Evolutionary conservation across 2,329 filamentous ascomycete species (phyloP), one percentile per base, ranked within the genome.

Genomic region (Phialophora expanda): DNA sequence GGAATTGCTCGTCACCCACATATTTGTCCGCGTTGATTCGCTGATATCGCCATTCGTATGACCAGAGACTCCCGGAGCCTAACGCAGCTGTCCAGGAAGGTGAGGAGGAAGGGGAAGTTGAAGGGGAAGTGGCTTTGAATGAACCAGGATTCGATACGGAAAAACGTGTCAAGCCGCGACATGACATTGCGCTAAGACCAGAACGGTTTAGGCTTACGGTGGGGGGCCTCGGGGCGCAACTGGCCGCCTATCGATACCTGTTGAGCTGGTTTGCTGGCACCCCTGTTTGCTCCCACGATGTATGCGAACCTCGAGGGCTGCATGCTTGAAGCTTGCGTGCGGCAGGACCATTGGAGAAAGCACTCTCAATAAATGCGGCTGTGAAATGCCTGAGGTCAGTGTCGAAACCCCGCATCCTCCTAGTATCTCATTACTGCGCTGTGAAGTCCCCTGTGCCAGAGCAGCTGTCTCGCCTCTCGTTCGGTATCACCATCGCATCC

Each of bases 1-100:
- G 51, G 14, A 20, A 41, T 67, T 56, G 69, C 28, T 51, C 17
- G 26, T 30, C 63, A 66, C 12, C 62, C 63, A 41, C 70, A 72
- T 72, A 59, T 70, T 71, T 60, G 34, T 54, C 32, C 8, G 14
- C 6, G 7, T 28, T 14, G 17, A 26, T 17, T 8, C 9, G 48
- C 48, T 51, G 22, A 22, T 20, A 8, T 9, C 24, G 26, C 12
- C 53, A 55, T n/a, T 34, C 7, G 38, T n/a, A 17, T 44, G 38
- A 7, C 38, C 38, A n/a, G 38, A n/a, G 17, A 8, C 14, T n/a
- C 38, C 17, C 3, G 38, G 17, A n/a, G 38, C 5, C 38, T 44
- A 20, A n/a, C 14, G 38, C 38, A n/a, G 38, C 38, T 44, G 38
- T 44, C 38, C 38, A 8, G 38, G 32, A 12, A 34, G 32, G 8